Evolutionary conservation across 257 asterid genomes (phyloP).

Genomic region (Schizonepeta tenuifolia): DNA sequence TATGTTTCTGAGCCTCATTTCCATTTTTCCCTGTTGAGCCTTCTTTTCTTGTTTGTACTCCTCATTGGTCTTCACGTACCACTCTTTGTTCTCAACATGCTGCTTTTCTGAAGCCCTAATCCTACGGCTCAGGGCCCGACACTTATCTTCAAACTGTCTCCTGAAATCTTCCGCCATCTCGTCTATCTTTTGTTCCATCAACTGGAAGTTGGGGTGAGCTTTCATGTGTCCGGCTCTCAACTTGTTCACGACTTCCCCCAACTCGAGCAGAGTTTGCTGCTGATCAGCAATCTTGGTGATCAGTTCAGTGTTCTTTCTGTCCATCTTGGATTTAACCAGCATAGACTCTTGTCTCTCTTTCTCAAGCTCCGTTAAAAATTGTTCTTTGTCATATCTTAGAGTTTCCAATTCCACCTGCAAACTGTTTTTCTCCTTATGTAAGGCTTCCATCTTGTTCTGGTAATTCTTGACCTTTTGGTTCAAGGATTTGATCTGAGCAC

Average conservation of each 20-base stretch:
- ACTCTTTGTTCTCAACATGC: constrained; percentile 73
- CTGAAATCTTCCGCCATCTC: constrained; percentile 69
- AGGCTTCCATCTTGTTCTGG: not conserved
- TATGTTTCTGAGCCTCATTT: constrained; percentile 37
- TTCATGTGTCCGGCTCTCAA: constrained; percentile 40
- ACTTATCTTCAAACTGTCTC: constrained; percentile 66
- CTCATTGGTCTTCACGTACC: constrained; percentile 50
- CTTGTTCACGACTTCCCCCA: constrained; percentile 34
- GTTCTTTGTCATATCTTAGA: constrained; percentile 25
- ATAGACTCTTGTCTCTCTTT: constrained; percentile 36
- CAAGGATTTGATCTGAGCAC: constrained; percentile 1
- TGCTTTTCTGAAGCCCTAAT: constrained; percentile 82
- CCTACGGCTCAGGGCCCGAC: constrained; percentile 67
- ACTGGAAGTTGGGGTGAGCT: constrained; percentile 40
- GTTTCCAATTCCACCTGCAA: constrained; percentile 38
- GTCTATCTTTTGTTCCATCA: constrained; percentile 58
- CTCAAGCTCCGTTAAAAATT: constrained; percentile 19
- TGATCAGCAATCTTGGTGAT: constrained; percentile 41
- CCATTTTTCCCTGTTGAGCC: constrained; percentile 41
- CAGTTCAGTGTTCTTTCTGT: constrained; percentile 47
- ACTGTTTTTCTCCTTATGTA: constrained; percentile 34
- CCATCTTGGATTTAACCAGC: constrained; percentile 33
- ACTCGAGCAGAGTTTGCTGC: constrained; percentile 40
- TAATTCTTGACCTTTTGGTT: constrained; percentile 4
- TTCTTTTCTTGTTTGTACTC: constrained; percentile 43